Base-by-base conservation (phyloP, 148 eudicot species). In the Silene latifolia region DNA sequence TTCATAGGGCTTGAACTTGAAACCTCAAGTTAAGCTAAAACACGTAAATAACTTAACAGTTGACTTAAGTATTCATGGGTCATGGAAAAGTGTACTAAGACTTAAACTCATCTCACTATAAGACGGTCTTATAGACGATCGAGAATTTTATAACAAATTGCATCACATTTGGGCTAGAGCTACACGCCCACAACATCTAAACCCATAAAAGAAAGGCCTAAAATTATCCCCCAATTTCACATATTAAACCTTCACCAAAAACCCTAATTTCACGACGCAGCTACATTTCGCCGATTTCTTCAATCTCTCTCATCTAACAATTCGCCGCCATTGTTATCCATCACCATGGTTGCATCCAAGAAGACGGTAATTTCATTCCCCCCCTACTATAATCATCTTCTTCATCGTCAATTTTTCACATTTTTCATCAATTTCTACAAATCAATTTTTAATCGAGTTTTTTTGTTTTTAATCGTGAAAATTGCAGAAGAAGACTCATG, bases 401-500 rank as follows among this genome's bases (percentile, higher is more conserved):
- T n/a, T 14, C 8, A 12, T 56, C n/a, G 10, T 0, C 9, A 21
- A 44, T 63, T 74, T 0, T 59, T 19, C 18, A n/a, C n/a, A n/a
- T n/a, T n/a, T n/a, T n/a, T n/a, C n/a, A 13, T 13, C 5, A 51
- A 51, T 51, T 13, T 51, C 56, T 3, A 3, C 15, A 7, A 24
- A 21, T 66, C 0, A 20, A 20, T 25, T 0, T 3, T 20, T 7
- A 14, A 39, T 39, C 9, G n/a, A n/a, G 65, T 32, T 27, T 21
- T 27, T 58, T 14, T 46, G 32, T 1, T 20, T 57, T 18, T 13
- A 14, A 4, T 24, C 46, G 58, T 14, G 44, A 2, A 24, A 9
- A 14, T 65, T 81, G 77, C 87, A 86, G 89, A 86, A 86, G 83
- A 86, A 84, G 87, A 86, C 89, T 23, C 89, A 84, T 82, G 89